phyloP scores from a whole-genome alignment of 2,329 filamentous ascomycete genomes.

The Fusarium armeniacum region DNA sequence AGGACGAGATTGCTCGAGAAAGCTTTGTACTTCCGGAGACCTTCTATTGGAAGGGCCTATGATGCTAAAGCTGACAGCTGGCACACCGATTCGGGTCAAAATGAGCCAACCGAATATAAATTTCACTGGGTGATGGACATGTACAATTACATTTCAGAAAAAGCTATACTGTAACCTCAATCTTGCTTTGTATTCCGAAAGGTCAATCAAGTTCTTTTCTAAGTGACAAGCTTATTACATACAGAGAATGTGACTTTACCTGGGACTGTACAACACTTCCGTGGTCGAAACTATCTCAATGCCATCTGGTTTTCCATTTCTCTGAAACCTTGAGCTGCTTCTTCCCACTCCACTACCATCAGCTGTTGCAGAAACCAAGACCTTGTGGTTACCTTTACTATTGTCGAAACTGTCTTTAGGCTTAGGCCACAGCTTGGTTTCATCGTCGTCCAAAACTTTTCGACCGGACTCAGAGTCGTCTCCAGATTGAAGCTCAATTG shows the following conservation, averaged over 20 bases:
- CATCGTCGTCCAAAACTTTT: conserved; percentile 37
- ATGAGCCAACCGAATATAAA: accelerated
- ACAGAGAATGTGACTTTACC: conserved; percentile 3
- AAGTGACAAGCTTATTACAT: neutral
- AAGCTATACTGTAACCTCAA: accelerated
- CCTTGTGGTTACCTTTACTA: conserved; percentile 3
- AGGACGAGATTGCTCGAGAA: conserved; percentile 27
- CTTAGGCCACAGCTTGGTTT: conserved; percentile 35
- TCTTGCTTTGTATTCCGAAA: accelerated
- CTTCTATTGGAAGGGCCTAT: conserved; percentile 38
- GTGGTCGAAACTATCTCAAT: conserved; percentile 42
- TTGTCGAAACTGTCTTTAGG: conserved; percentile 21
- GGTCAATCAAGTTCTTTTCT: accelerated
- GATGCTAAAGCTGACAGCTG: accelerated
- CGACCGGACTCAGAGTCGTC: conserved; percentile 40
- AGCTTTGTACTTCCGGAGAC: conserved; percentile 19
- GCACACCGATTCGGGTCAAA: accelerated
- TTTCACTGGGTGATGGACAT: neutral
- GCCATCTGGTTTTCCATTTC: neutral
- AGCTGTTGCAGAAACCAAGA: conserved; percentile 23
- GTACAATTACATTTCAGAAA: no score
- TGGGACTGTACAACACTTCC: conserved; percentile 31
- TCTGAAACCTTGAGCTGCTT: neutral
- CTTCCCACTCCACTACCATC: neutral
- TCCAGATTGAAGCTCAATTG: conserved; percentile 43